A percentile compares a stretch with the other conserved stretches of the same genome.
Evolutionary conservation across 768 basidiomycete species (phyloP).

Genomic region (Auriculariales sp.): DNA sequence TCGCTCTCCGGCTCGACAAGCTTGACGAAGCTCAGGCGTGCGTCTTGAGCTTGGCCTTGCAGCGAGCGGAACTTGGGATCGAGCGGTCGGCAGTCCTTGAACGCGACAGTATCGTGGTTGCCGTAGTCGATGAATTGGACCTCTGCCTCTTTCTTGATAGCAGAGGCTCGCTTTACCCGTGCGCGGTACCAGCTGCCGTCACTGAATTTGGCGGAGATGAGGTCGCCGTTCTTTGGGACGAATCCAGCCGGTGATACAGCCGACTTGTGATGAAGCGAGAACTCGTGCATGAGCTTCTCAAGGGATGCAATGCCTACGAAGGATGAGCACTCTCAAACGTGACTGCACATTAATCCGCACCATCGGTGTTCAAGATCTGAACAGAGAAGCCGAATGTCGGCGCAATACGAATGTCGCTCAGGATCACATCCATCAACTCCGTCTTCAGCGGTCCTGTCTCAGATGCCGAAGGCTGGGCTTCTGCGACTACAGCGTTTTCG

Average conservation of each 20-base stretch:
- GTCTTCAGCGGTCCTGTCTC: constrained; percentile 34
- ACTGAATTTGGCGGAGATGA: constrained; percentile 90
- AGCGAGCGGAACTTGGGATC: constrained; percentile 82
- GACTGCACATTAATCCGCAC: constrained; percentile 23
- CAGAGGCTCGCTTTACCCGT: constrained; percentile 72
- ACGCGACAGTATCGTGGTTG: constrained; percentile 80
- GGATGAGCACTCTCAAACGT: not conserved
- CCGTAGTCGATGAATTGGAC: constrained; percentile 93
- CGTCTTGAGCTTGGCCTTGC: constrained; percentile 88
- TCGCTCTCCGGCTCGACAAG: constrained; percentile 71
- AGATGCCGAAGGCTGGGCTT: constrained; percentile 25
- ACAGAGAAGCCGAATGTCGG: constrained; percentile 81
- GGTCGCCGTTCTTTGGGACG: constrained; percentile 68
- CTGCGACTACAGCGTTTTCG: constrained; percentile 46
- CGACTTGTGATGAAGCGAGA: constrained; percentile 71
- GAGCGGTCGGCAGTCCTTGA: constrained; percentile 74
- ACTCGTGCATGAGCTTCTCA: constrained; percentile 89
- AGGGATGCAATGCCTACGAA: constrained; percentile 70
- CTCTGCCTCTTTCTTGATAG: constrained; percentile 85
- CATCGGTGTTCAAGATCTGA: constrained; percentile 84
- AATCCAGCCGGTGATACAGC: constrained; percentile 52
- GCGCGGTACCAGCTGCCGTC: constrained; percentile 95
- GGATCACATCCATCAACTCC: constrained; percentile 85
- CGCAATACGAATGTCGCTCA: constrained; percentile 68
- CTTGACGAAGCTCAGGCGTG: constrained; percentile 84